Base-by-base conservation (phyloP, 2,329 filamentous ascomycete species). In the Sphaerulina populicola region DNA sequence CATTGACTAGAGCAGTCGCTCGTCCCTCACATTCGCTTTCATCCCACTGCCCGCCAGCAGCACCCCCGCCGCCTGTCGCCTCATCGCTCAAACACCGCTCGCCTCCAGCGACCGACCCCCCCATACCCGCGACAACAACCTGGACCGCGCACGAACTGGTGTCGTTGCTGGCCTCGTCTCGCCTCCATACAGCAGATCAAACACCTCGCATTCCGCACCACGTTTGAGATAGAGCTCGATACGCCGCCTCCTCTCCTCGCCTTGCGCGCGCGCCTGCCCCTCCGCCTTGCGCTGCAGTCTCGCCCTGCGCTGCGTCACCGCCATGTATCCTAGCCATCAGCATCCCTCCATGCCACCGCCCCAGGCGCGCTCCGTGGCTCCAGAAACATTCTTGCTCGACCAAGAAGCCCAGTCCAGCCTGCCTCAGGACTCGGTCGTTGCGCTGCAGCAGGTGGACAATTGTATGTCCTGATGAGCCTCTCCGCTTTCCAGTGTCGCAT, bases 321-420 rank as follows among this genome's bases (percentile, higher is more conserved):
- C 51, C 61, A 76, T 76, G 73, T 76, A 74, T 67, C 69, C 72
- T 57, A 69, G 61, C 62, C 59, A 68, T 55, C 85, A 89, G 61
- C 71, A 77, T 74, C 80, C 86, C 66, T 78, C 83, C 62, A 95
- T 96, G 88, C 86, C 87, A 64, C 85, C 87, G 66, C 85, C 88
- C 65, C 89, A 96, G 75, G 67, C 71, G 57, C 70, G 73, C 41
- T 71, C 72, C 31, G 73, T 76, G 57, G 96, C 95, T 72, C 93
- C 93, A 62, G 93, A 98, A 78, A 97, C 93, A 37, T 98, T 98
- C 69, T 91, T 98, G 85, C 79, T 98, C 70, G 95, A 91, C 69
- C 90, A 86, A 66, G 91, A 97, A 74, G 91, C 93, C 55, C 91
- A 97, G 74, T 89, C 96, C 74, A 91, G 88, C 64, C 79, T 98